Evolutionary conservation across 2,329 filamentous ascomycete genomes (phyloP).

Genomic region (Fusarium humuli): DNA sequence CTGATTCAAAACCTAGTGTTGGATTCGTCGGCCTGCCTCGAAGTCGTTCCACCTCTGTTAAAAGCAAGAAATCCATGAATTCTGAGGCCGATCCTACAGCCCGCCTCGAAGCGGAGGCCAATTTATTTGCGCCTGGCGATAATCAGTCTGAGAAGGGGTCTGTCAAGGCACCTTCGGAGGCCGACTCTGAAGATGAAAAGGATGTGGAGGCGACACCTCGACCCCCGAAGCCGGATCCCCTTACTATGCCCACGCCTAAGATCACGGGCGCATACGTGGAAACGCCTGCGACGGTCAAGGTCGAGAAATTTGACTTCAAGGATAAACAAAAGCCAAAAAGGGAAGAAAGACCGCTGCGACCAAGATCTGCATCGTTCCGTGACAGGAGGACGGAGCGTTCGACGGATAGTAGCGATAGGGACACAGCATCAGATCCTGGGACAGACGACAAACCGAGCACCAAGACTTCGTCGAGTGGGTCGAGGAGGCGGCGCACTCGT

Average conservation of each 20-base stretch:
- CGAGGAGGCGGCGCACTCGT: constrained; percentile 48
- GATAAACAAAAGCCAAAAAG: constrained; percentile 34
- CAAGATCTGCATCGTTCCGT: constrained; percentile 39
- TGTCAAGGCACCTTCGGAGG: constrained; percentile 60
- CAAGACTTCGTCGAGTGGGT: constrained; percentile 39
- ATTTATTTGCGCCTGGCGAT: constrained; percentile 66
- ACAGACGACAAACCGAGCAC: constrained; percentile 43
- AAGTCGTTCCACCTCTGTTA: constrained; percentile 57
- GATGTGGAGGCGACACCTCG: constrained; percentile 61
- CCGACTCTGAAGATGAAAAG: constrained; percentile 50
- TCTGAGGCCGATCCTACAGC: constrained; percentile 67
- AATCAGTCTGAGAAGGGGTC: constrained; percentile 68
- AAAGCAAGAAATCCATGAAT: constrained; percentile 60
- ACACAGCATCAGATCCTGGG: constrained; percentile 51
- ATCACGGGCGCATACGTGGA: constrained; percentile 68
- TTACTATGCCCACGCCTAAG: constrained; percentile 64
- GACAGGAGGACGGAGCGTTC: constrained; percentile 44
- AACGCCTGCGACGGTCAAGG: constrained; percentile 62
- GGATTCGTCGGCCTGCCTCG: constrained; percentile 60
- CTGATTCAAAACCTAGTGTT: constrained; percentile 55
- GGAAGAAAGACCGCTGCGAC: constrained; percentile 23
- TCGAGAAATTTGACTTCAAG: constrained; percentile 48
- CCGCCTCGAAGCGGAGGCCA: constrained; percentile 67
- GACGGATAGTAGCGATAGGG: constrained; percentile 40
- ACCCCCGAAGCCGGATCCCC: constrained; percentile 57